Percentiles rank a stretch among this genome's conserved stretches.
These are phyloP conservation scores for Iberis pinnata DNA, from an alignment of 345 rosid species.

Conservation along the genomic window DNA sequence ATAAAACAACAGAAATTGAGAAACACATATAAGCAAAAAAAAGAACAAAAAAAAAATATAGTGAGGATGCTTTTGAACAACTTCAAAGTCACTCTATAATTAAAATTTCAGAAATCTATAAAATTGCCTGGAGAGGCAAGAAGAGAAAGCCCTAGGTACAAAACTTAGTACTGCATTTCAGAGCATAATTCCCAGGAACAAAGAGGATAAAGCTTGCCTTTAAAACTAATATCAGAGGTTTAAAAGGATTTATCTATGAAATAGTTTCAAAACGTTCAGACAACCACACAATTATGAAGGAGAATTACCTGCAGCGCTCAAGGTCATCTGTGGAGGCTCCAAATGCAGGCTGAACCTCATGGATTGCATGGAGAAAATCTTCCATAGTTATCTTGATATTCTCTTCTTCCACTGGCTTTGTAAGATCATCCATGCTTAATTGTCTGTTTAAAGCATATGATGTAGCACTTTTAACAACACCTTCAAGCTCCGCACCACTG, in stretches of 20 bases:
- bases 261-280: neutral
- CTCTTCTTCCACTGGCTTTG: slow-evolving; percentile 95
- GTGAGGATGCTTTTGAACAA: too few species aligned
- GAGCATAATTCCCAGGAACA: too few species aligned
- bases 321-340: slow-evolving; percentile 98
- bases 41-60: too few species aligned
- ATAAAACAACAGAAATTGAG: neutral
- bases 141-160: too few species aligned
- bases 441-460: slow-evolving; percentile 96
- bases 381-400: slow-evolving; percentile 91
- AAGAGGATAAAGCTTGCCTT: too few species aligned
- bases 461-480: slow-evolving; percentile 97
- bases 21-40: too few species aligned
- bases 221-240: neutral
- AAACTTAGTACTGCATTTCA: too few species aligned
- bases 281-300: neutral
- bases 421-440: slow-evolving; percentile 88
- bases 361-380: slow-evolving; percentile 74
- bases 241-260: slow-evolving; percentile 4
- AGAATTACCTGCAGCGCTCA: slow-evolving; percentile 77
- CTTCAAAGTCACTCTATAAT: too few species aligned
- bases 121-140: too few species aligned
- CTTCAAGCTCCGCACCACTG: slow-evolving; percentile 99
- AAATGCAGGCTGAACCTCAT: slow-evolving; percentile 82
- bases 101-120: too few species aligned